Evolutionary conservation across 768 basidiomycete species (phyloP), one percentile per base, ranked within the genome.

Genomic region (Russula dissimulans): DNA sequence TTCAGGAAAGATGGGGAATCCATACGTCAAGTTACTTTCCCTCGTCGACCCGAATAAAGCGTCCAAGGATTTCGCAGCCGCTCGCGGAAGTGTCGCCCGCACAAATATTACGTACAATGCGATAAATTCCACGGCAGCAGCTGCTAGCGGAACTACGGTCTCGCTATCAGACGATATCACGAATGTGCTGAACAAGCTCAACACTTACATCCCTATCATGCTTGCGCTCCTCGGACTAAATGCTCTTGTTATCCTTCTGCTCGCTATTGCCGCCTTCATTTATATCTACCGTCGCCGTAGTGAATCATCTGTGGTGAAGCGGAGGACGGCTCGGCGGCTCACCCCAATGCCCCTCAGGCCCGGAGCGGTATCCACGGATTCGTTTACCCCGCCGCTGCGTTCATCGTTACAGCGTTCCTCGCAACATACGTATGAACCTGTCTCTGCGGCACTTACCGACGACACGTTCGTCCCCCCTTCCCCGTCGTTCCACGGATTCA

Each of bases 141-240:
- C 72, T n/a, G 68, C 75, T 34, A 75, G 76, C 34, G 74, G 77
- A 12, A 73, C 76, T 1, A 70, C 75, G 3, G 81, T 85, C 61
- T 71, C 79, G 7, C 72, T 89, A 54, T 83, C 86, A 8, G 73
- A 79, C 46, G 78, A 86, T 62, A 75, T 84, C 65, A 78, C 79
- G 4, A 68, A 77, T 46, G 83, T 83, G 15, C 71, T 93, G 54
- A 80, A 82, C 68, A 79, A 78, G 67, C 78, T 93, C 66, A 78
- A 79, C 48, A 78, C 75, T 31, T 84, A 79, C 71, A 73, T 91
- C 51, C 90, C 90, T 26, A 85, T 81, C 29, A 81, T 91, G 75
- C 76, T 92, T 53, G 90, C 77, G 31, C 72, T 91, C 59, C 81
- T 91, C 67, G 90, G 83, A 39, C 76, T 92, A 66, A 93, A 93